Evolutionary conservation across 495 filamentous ascomycete species (phyloP), one percentile per base, ranked within the genome.

Genomic region (Thozetella sp.): DNA sequence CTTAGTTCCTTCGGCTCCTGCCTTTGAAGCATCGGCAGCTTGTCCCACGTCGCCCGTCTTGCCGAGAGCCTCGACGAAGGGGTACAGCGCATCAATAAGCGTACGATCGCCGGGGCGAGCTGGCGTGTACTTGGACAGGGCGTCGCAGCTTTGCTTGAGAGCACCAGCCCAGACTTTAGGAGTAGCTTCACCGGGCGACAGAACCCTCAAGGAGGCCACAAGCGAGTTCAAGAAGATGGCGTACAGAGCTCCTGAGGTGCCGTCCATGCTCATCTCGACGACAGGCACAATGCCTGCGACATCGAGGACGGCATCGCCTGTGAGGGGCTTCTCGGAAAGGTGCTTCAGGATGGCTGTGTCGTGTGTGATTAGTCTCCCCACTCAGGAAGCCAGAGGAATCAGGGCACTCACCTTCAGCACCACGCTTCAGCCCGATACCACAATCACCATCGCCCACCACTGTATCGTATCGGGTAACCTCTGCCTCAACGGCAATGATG

Each of bases 371-470:
- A 60, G 56, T 27, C 0, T 45, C 13, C 20, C 12, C 27, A 50
- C 15, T 45, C 56, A 56, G 22, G 3, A 60, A 24, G 13, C 24
- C 0, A 10, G 40, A 15, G 25, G 51, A 46, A 23, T 30, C 2
- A 17, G 23, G n/a, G 22, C 25, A 71, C 81, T 67, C 65, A 87
- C 86, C 80, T 81, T 97, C 92, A 27, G 95, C 95, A 22, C 95
- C 95, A 54, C 93, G 85, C 77, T 92, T 92, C 40, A 99, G 78
- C 0, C 93, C 93, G 25, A 93, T 88, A 1, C 95, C 95, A 72
- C 95, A 99, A 76, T 99, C 95, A 45, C 95, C 95, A 71, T 99
- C 95, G 52, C 95, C 95, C 53, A 97, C 93, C 24, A 96, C 84
- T 1, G 92, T 96, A 69, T 99, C 95, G 70, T 88, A 97, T 56